A percentile compares a stretch with the other conserved stretches of the same genome.
phyloP scores from a whole-genome alignment of 495 filamentous ascomycete species.

The Podospora australis region DNA sequence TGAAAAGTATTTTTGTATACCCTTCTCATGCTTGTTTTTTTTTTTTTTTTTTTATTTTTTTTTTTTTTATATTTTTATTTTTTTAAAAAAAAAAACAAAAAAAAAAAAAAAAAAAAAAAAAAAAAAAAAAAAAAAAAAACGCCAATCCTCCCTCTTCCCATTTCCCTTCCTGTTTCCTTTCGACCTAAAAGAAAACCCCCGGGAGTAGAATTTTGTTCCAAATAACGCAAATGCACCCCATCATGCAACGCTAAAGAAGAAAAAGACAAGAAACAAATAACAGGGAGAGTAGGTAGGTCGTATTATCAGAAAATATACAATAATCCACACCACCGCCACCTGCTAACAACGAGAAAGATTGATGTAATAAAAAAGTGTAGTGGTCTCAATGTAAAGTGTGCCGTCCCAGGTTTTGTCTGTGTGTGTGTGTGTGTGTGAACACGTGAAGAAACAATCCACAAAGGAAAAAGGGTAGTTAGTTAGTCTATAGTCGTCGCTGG shows the following conservation, averaged over 20 bases:
- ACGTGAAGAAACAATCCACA: background rate
- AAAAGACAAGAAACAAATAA: background rate
- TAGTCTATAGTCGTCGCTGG: constrained; percentile 1
- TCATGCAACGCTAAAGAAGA: background rate
- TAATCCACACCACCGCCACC: background rate
- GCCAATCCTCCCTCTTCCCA: background rate
- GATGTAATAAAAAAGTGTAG: background rate
- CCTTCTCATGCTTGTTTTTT: background rate
- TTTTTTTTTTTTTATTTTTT: background rate
- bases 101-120: background rate
- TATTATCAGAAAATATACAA: background rate
- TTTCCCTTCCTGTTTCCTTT: background rate
- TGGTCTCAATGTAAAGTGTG: too few relatives aligned
- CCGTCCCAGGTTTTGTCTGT: too few relatives aligned
- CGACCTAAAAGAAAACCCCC: background rate
- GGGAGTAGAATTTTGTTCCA: too few relatives aligned
- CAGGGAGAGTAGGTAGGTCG: background rate
- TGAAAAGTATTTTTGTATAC: background rate
- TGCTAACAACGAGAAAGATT: background rate
- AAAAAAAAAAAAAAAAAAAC: background rate
- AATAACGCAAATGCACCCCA: background rate
- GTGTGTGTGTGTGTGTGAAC: too few relatives aligned
- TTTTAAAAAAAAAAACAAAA: background rate
- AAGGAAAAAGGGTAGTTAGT: background rate
- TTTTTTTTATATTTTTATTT: constrained; percentile 1